Evolutionary conservation across 495 filamentous ascomycete genomes (phyloP), one percentile per base, ranked within the genome.

Genomic region (Penicillium silybi): DNA sequence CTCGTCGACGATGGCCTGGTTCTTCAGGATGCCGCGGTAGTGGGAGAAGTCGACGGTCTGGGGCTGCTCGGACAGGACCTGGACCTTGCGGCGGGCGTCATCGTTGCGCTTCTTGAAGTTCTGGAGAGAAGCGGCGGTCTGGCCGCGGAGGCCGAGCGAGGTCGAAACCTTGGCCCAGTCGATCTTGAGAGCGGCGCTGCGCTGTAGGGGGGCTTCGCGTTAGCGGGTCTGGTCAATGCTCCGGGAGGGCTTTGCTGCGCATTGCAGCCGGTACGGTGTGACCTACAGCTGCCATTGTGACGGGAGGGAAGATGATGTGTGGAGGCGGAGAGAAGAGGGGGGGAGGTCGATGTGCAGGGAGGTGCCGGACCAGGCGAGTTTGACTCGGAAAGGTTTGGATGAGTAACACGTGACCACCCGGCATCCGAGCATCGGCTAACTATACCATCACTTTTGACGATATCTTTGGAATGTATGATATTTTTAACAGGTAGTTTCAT

Each of bases 31-130:
- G 65, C 75, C 71, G 76, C 93, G 92, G 89, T 97, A 99, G 72
- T 90, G 80, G 55, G 83, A 70, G 77, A 97, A 97, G 83, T 99
- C 91, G 74, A 99, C 80, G 26, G 81, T 78, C 68, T 88, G 86
- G 44, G 92, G 79, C 62, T 85, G 83, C 65, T 93, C 87, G 42
- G 80, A 81, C 38, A 97, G 88, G 39, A 82, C 48, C 67, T 81
- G 80, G 29, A 97, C 79, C 76, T 90, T 92, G 76, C 95, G 92
- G 76, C 93, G 92, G 68, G 89, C 92, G 66, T 97, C 92, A 61
- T 99, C 95, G 80, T 97, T 97, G 75, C 95, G 93, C 85, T 95
- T 92, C 81, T 99, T 99, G 86, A 99, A 99, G 59, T 89, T 77
- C 68, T 89, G 85, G 45, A 99, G 89, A 47, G 92, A 86, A 57